A percentile compares a stretch with the other conserved stretches of the same genome.
phyloP scores from a whole-genome alignment of 768 basidiomycete species.

The Termitomyces sp. region DNA sequence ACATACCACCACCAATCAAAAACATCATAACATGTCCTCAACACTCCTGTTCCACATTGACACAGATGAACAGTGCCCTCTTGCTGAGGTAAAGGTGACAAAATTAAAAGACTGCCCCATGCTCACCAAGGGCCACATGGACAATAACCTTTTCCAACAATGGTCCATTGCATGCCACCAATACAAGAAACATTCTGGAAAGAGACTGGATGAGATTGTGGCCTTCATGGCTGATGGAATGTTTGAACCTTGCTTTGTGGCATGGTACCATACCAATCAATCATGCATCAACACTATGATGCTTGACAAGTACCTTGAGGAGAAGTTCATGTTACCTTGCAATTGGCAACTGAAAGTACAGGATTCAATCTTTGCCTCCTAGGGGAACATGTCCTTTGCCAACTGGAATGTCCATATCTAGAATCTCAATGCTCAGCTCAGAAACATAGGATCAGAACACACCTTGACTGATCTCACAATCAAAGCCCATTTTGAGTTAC shows the following conservation, averaged over 20 bases:
- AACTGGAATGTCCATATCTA: not conserved
- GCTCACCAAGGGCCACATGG: not conserved
- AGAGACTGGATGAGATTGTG: not conserved
- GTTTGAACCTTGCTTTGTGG: not conserved
- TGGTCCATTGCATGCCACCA: not conserved
- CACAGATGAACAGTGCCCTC: not conserved
- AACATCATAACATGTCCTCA: not conserved
- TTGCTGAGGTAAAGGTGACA: not conserved
- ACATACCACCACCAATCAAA: not conserved
- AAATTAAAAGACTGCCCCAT: not conserved
- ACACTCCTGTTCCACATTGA: not conserved
- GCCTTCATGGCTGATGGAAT: not conserved
- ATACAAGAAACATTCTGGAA: not conserved
- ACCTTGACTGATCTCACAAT: no score
- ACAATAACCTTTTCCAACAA: not conserved
- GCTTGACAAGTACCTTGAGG: not conserved
- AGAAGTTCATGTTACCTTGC: not conserved
- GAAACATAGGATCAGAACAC: not conserved
- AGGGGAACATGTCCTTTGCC: not conserved
- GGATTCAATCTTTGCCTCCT: not conserved
- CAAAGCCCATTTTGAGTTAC: not conserved
- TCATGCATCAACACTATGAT: no score
- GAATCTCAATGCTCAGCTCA: not conserved
- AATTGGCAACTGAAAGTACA: not conserved
- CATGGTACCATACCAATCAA: no score